Evolutionary conservation across 164 flowering plant species (phyloP), one percentile per base, ranked within the genome.

Genomic region (Vitis riparia): DNA sequence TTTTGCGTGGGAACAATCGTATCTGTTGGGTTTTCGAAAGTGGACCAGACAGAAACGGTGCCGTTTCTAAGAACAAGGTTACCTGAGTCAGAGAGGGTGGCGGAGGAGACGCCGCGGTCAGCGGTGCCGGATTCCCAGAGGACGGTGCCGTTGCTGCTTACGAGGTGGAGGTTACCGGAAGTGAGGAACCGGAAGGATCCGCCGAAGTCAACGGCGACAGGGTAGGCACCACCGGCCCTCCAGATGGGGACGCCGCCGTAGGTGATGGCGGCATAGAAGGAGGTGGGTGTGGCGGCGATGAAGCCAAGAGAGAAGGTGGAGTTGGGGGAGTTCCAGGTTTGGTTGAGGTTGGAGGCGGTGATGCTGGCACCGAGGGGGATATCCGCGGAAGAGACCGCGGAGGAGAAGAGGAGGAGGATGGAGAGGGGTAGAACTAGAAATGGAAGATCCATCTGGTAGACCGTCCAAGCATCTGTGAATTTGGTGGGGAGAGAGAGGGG

Each of bases 11-110:
- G 86, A 15, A 88, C 75, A 32, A 88, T 65, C 3, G 88, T 77
- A 62, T 88, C 88, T 32, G 88, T 81, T 0, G 92, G 92, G 69
- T 85, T 15, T 23, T 82, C 83, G 59, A 88, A 88, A n/a, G 76
- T 60, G 8, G 88, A 79, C 90, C 92, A 88, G 11, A 85, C 79
- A 8, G 75, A 1, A 19, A 9, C 68, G 13, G 75, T 65, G 14
- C 78, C 71, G 71, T 83, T 87, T 2, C 12, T 51, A 15, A 88
- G 84, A 1, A 73, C 62, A 5, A 88, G 65, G 23, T 86, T 74
- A 58, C 92, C 92, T 12, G 83, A 61, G 47, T 86, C 88, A 6
- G 78, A 76, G 9, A 88, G 51, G 10, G 73, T 2, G 1, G 88
- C 90, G 14, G 70, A 47, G 16, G 84, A 17, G 51, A 85, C 84